phyloP scores from a whole-genome alignment of 2,329 filamentous ascomycete species.

The Fonsecaea nubica region DNA sequence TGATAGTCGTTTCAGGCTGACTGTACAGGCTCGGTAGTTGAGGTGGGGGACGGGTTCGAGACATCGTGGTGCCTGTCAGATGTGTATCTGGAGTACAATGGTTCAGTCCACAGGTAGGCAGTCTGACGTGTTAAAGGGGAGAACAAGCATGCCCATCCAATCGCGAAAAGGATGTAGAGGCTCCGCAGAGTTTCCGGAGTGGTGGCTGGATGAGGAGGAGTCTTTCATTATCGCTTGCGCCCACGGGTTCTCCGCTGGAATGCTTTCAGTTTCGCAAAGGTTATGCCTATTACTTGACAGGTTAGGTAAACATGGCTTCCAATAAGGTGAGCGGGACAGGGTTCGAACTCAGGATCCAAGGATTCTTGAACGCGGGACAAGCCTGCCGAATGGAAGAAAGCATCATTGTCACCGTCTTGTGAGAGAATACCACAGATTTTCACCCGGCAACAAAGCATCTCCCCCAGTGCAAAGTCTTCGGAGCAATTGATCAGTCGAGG shows the following conservation, averaged over 20 bases:
- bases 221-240: not conserved
- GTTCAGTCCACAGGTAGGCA: not conserved
- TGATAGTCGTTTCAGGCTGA: not conserved
- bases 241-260: not conserved
- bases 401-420: not conserved
- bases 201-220: not conserved
- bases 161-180: not conserved
- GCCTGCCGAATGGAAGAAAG: not conserved
- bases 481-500: conserved; percentile 41
- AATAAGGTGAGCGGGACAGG: conserved; percentile 3
- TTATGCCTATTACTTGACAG: conserved; percentile 3
- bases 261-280: conserved; percentile 6
- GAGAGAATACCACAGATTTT: not conserved
- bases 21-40: not conserved
- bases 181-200: not conserved
- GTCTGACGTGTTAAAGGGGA: conserved; percentile 3
- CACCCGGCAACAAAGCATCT: not conserved
- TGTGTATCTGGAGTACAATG: not conserved
- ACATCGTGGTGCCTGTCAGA: not conserved
- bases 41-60: not conserved
- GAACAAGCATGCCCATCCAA: not conserved
- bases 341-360: not conserved
- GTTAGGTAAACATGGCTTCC: conserved; percentile 6
- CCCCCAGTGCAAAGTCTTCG: conserved; percentile 15
- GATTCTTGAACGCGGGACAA: not conserved